Base-by-base conservation (phyloP, 1,139 yeast species). In the Zygoascus hellenicus region DNA sequence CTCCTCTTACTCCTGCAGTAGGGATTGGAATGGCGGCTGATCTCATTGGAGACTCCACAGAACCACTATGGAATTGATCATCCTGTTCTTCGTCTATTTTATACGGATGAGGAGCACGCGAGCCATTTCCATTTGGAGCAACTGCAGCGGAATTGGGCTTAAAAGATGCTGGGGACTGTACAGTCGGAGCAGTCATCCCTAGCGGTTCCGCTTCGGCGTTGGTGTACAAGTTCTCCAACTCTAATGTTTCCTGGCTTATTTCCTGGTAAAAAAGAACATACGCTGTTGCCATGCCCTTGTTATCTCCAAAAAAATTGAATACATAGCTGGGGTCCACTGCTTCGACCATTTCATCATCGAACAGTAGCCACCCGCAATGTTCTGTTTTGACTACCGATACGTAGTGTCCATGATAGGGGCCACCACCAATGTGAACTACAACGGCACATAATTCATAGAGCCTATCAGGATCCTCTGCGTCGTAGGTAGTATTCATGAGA, bases 401-500 rank as follows among this genome's bases (percentile, higher is more conserved):
- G 61, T 92, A 92, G 64, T 92, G 98, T 0, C 98, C 98, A 66
- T 90, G 97, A 72, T 89, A 89, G 1, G 97, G 97, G 0, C 97
- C 97, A 2, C 97, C 95, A 3, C 98, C 98, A 58, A 92, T 83
- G 61, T 92, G 98, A 16, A 92, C 89, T 17, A 92, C 94, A 38
- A 90, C 81, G 0, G 94, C 89, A 53, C 81, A 83, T 46, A 92
- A 69, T 58, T 89, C 96, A 60, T 89, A 92, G 28, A 83, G 72
- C 55, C 77, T 79, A 52, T 76, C 80, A 42, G 70, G 69, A 43
- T 69, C 66, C 16, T 65, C 59, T 9, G 70, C 69, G 52, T 78
- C 80, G 46, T 74, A 80, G 1, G 90, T 80, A 17, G 94, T 85
- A 58, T 88, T 87, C 61, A 83, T 81, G 35, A 90, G 75, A 30